Evolutionary conservation across 2,329 filamentous ascomycete genomes (phyloP).

Genomic region (Diaporthe sp.): DNA sequence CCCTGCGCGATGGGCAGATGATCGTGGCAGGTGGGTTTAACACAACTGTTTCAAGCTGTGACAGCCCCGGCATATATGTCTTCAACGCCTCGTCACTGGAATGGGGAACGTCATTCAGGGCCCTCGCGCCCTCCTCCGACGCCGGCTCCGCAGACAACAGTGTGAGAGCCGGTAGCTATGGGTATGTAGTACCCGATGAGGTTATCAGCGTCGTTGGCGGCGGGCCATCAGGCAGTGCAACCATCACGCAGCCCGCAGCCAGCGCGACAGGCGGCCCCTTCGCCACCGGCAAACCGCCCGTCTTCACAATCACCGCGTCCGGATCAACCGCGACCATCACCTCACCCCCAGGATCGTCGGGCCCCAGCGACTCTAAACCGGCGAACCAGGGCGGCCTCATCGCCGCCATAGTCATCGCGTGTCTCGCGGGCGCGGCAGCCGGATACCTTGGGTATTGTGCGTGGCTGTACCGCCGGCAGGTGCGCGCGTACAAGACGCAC

Average conservation of each 20-base stretch:
- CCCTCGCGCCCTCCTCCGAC: conserved; percentile 64
- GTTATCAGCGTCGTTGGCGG: conserved; percentile 66
- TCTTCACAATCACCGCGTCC: conserved; percentile 74
- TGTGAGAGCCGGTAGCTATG: conserved; percentile 70
- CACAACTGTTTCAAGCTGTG: conserved; percentile 71
- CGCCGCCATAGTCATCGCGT: conserved; percentile 70
- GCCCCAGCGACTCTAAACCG: conserved; percentile 47
- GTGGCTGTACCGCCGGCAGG: conserved; percentile 80
- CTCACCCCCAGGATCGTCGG: conserved; percentile 52
- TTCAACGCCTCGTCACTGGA: conserved; percentile 77
- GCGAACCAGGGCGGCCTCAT: conserved; percentile 54
- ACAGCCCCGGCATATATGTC: conserved; percentile 78
- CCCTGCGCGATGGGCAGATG: conserved; percentile 79
- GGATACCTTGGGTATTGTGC: conserved; percentile 78
- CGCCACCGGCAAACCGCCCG: conserved; percentile 76
- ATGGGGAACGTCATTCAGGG: conserved; percentile 74
- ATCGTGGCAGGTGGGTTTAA: conserved; percentile 79
- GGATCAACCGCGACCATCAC: conserved; percentile 62
- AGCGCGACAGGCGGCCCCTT: conserved; percentile 77
- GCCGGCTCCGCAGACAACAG: conserved; percentile 61
- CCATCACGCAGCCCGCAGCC: conserved; percentile 73
- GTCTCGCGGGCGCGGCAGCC: conserved; percentile 72
- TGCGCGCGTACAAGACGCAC: conserved; percentile 78
- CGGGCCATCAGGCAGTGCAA: conserved; percentile 60
- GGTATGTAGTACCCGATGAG: conserved; percentile 74